Conservation (phyloP, 768 basidiomycete genomes). For the Russula emetica region DNA sequence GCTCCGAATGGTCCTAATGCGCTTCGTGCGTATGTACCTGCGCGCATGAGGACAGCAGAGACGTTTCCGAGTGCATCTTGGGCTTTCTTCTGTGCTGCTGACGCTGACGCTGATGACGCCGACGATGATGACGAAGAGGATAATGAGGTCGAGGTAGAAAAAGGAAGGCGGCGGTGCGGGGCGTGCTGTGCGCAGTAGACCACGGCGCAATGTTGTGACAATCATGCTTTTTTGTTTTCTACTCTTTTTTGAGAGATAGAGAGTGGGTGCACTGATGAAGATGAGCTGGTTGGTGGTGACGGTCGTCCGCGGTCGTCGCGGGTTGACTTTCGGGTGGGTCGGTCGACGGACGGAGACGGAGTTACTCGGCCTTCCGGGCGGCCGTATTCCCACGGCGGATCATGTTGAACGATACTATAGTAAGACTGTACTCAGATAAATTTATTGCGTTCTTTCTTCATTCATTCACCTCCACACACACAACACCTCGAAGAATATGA, state of each 20-base stretch:
- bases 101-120: conserved; percentile 22
- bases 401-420: no score
- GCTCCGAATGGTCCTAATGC: conserved; percentile 48
- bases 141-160: background rate
- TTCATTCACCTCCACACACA: background rate
- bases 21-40: conserved; percentile 49
- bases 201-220: background rate
- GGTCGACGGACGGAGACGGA: background rate
- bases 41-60: conserved; percentile 53
- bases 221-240: conserved; percentile 10
- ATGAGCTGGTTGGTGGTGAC: background rate
- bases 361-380: background rate
- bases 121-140: background rate
- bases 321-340: background rate
- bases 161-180: conserved; percentile 14
- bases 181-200: conserved; percentile 7
- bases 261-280: background rate
- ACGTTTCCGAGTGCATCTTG: conserved; percentile 59
- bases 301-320: conserved; percentile 1
- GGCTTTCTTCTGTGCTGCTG: conserved; percentile 63
- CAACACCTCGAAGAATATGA: background rate
- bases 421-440: no score
- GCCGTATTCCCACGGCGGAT: conserved; percentile 1
- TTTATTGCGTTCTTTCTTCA: background rate
- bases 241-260: background rate